Evolutionary conservation across 805 yeast species (phyloP).

Genomic region (Metschnikowia orientalis): DNA sequence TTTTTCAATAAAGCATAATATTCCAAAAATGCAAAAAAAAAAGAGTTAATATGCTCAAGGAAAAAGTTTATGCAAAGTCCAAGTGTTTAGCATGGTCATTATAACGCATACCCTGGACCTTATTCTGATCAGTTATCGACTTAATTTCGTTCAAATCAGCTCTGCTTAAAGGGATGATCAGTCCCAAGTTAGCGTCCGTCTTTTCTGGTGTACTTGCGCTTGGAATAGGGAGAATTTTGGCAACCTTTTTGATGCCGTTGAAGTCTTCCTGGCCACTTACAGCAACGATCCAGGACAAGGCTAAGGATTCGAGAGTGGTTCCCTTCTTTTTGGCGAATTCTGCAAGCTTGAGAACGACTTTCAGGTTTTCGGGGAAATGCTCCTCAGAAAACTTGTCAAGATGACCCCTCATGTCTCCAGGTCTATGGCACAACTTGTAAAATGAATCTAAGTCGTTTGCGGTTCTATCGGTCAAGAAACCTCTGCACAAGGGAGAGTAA

Average conservation of each 20-base stretch:
- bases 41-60: too few species aligned
- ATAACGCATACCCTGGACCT: constrained; percentile 57
- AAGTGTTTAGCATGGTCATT: constrained; percentile 21
- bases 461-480: constrained; percentile 64
- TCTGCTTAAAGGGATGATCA: constrained; percentile 45
- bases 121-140: constrained; percentile 37
- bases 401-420: constrained; percentile 50
- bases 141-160: constrained; percentile 54
- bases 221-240: constrained; percentile 74
- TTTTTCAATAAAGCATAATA: too few species aligned
- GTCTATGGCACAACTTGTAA: constrained; percentile 36
- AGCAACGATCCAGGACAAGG: constrained; percentile 46
- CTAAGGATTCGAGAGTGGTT: constrained; percentile 54
- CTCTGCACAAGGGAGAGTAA: constrained; percentile 82
- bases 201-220: constrained; percentile 60
- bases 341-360: constrained; percentile 45
- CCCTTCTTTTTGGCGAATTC: constrained; percentile 46
- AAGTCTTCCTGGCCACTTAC: constrained; percentile 59
- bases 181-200: constrained; percentile 55
- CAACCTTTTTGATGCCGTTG: constrained; percentile 38
- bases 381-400: constrained; percentile 60
- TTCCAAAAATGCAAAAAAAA: too few species aligned
- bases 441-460: constrained; percentile 32
- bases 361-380: constrained; percentile 49
- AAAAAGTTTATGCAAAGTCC: constrained; percentile 8